Evolutionary conservation across 2,329 filamentous ascomycete genomes (phyloP).

Genomic region (Xylariales sp.): DNA sequence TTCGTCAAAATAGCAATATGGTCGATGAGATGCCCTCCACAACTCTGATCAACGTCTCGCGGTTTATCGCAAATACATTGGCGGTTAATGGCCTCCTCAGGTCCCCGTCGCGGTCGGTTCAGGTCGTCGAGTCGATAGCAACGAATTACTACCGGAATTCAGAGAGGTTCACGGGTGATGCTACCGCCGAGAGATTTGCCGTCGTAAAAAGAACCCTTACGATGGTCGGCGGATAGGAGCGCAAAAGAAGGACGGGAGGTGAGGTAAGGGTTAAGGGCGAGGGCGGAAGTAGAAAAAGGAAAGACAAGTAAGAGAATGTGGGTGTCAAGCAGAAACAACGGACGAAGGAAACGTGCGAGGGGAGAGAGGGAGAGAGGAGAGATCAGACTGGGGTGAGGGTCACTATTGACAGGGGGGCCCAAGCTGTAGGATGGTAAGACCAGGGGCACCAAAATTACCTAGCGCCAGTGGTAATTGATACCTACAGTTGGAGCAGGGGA

Average conservation of each 20-base stretch:
- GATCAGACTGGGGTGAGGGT: constrained; percentile 7
- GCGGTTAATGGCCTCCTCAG: constrained; percentile 12
- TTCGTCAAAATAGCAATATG: constrained; percentile 23
- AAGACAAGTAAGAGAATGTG: constrained; percentile 14
- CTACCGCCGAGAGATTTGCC: constrained; percentile 23
- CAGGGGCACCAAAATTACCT: constrained; percentile 8
- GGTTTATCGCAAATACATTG: constrained; percentile 10
- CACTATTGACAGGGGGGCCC: constrained; percentile 9
- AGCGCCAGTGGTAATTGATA: constrained; percentile 7
- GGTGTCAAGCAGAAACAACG: constrained; percentile 24
- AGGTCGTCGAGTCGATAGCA: constrained; percentile 17
- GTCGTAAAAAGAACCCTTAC: constrained; percentile 26
- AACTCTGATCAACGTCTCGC: constrained; percentile 3
- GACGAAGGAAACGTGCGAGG: constrained; percentile 11
- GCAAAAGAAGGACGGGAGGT: constrained; percentile 25
- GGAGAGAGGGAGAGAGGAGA: constrained; percentile 4
- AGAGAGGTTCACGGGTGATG: constrained; percentile 16
- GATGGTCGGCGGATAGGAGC: constrained; percentile 23
- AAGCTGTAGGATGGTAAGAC: constrained; percentile 10
- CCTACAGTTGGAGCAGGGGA: neutral
- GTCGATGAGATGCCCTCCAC: constrained; percentile 6
- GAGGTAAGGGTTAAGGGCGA: constrained; percentile 16
- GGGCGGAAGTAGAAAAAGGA: constrained; percentile 20
- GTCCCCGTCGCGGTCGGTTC: constrained; percentile 17
- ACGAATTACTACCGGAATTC: constrained; percentile 13